Percentiles rank a stretch among this genome's conserved stretches.
These are phyloP conservation scores for Nothophoma quercina DNA, from an alignment of 2,329 filamentous ascomycete species.

Conservation along the genomic window DNA sequence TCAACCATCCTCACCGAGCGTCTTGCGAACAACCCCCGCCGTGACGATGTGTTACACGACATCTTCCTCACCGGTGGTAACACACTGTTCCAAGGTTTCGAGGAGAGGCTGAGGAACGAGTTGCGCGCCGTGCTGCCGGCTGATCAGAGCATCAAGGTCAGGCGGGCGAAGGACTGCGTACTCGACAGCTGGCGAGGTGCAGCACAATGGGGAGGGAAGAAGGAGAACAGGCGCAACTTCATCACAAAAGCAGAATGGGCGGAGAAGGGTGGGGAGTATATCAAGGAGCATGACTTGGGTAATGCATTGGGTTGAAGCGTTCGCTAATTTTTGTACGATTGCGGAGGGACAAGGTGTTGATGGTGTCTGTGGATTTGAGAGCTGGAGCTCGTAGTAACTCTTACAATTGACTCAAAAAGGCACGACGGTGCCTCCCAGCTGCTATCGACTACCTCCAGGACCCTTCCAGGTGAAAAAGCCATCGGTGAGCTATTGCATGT, in stretches of 20 bases:
- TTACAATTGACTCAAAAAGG: no score
- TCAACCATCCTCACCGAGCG: slow-evolving; percentile 89
- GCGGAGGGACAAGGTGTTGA: not conserved
- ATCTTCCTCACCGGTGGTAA: slow-evolving; percentile 96
- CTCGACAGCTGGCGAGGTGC: slow-evolving; percentile 95
- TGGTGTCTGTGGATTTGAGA: no score
- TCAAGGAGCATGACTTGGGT: slow-evolving; percentile 71
- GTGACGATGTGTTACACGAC: slow-evolving; percentile 78
- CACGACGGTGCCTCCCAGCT: no score
- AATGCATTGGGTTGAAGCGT: slow-evolving; percentile 42
- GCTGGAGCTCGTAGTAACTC: no score
- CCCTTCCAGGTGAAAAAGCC: no score
- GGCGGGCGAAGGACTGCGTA: slow-evolving; percentile 77
- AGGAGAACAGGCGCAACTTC: slow-evolving; percentile 68
- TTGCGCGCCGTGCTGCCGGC: slow-evolving; percentile 76
- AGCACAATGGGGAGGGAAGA: slow-evolving; percentile 77
- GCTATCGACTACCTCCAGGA: no score
- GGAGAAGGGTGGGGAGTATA: slow-evolving; percentile 92
- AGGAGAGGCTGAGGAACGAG: slow-evolving; percentile 78
- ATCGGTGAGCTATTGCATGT: no score
- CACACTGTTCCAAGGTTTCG: slow-evolving; percentile 84
- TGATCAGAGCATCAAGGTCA: slow-evolving; percentile 71
- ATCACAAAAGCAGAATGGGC: slow-evolving; percentile 83
- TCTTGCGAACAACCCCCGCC: slow-evolving; percentile 64
- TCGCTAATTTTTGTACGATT: not conserved